Evolutionary conservation across 176 grass and related monocot genomes (phyloP), one percentile per base, ranked within the genome.

Genomic region (Hyparrhenia diplandra): DNA sequence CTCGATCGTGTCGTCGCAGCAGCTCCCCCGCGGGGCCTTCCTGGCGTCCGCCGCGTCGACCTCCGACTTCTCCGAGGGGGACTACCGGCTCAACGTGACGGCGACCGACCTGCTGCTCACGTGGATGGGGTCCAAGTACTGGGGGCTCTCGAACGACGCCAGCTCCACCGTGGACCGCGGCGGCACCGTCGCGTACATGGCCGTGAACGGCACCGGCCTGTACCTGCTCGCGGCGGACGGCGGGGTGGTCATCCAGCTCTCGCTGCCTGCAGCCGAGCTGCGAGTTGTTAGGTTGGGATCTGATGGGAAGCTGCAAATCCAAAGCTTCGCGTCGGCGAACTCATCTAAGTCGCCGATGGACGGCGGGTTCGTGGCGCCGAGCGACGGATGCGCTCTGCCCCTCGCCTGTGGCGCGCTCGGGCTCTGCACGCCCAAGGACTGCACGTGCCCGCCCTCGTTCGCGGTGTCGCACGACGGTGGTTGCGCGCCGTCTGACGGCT

Each of bases 381-480:
- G 39, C 46, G 62, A 27, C 1, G 77, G 25, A 8, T 97, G 94
- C 14, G 88, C 90, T 7, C 60, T 93, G 66, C 94, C 94, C 17
- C 75, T 85, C 20, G 74, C 82, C 6, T 93, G 91, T 6, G 94
- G 94, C 57, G 63, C 84, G n/a, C 91, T 97, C 24, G 86, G 90
- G 20, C 70, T 97, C 68, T 97, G 94, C 88, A 25, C 80, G 6
- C 28, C 80, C 45, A 28, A 28, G 25, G 78, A 63, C 46, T 93
- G 94, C 80, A 70, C 82, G 51, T 97, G 91, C 63, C 86, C 94
- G 10, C 83, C 74, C 13, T 28, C 18, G 30, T 93, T 97, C 39
- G 84, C 83, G 13, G 49, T 74, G 29, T 83, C 87, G 64, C 75
- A 79, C 8, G 61, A 64, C 81, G 74, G 70, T 31, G 94, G 91